A percentile compares a stretch with the other conserved stretches of the same genome.
phyloP scores from a whole-genome alignment of 2,329 filamentous ascomycete genomes.

The Apiospora pterosperma region DNA sequence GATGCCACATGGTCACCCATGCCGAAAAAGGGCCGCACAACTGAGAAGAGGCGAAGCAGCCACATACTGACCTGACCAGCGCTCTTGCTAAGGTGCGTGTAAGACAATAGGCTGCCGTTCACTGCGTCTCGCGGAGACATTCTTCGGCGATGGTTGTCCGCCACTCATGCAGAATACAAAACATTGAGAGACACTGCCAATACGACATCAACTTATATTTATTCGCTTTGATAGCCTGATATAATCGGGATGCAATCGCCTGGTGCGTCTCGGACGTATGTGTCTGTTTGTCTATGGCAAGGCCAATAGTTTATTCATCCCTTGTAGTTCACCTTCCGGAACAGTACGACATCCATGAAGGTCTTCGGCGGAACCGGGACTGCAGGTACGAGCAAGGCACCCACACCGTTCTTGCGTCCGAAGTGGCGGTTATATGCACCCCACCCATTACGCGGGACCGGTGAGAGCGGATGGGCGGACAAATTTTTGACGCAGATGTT shows the following conservation, averaged over 20 bases:
- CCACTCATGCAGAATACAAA: not conserved
- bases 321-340: not conserved
- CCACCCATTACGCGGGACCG: not conserved
- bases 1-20: not conserved
- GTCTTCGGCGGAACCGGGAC: not conserved
- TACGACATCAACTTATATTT: not conserved
- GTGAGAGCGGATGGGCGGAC: not conserved
- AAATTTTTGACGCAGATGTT: not conserved
- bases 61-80: not conserved
- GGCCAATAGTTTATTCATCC: not conserved
- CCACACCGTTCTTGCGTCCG: not conserved
- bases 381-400: not conserved
- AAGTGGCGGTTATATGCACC: not conserved
- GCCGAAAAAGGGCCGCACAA: not conserved
- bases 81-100: not conserved
- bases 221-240: not conserved
- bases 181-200: not conserved
- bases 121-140: not conserved
- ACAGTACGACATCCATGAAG: not conserved
- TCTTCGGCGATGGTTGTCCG: not conserved
- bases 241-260: not conserved
- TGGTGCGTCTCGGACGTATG: not conserved
- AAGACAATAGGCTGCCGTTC: not conserved
- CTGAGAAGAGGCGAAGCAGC: not conserved
- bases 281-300: not conserved